Evolutionary conservation across 768 basidiomycete species (phyloP).

Genomic region (Mrakia blollopis): DNA sequence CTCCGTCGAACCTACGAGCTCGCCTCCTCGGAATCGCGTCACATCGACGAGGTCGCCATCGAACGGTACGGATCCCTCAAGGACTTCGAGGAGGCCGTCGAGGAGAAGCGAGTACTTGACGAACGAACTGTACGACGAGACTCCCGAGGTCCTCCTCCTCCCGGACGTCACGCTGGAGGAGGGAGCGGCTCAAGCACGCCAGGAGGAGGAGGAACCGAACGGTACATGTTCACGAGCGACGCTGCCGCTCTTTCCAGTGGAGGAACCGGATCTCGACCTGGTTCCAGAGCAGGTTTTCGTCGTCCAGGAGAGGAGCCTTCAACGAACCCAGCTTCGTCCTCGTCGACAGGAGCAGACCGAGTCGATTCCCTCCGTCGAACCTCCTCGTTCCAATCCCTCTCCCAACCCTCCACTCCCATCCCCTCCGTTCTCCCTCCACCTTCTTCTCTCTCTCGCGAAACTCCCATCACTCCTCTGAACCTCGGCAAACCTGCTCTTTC

Average conservation of each 20-base stretch:
- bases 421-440: constrained; percentile 82
- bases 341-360: constrained; percentile 7
- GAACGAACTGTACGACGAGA: constrained; percentile 63
- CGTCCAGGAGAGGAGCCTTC: constrained; percentile 59
- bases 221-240: constrained; percentile 46
- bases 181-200: constrained; percentile 39
- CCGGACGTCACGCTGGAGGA: constrained; percentile 39
- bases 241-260: constrained; percentile 43
- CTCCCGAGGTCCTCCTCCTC: constrained; percentile 38
- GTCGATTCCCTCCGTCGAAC: constrained; percentile 27
- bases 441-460: constrained; percentile 53
- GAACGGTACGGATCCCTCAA: constrained; percentile 82
- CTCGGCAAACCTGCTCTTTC: constrained; percentile 41
- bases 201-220: constrained; percentile 31
- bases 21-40: constrained; percentile 70
- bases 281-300: constrained; percentile 80
- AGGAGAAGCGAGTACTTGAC: constrained; percentile 79
- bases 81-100: constrained; percentile 81
- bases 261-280: constrained; percentile 53
- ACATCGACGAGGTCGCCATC: constrained; percentile 59
- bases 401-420: constrained; percentile 61
- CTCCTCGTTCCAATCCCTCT: constrained; percentile 27
- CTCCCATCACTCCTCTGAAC: background rate
- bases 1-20: constrained; percentile 82
- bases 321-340: background rate